These are phyloP conservation scores for Saturnispora halmiae DNA, from an alignment of 805 yeast genomes.

Conservation along the genomic window DNA sequence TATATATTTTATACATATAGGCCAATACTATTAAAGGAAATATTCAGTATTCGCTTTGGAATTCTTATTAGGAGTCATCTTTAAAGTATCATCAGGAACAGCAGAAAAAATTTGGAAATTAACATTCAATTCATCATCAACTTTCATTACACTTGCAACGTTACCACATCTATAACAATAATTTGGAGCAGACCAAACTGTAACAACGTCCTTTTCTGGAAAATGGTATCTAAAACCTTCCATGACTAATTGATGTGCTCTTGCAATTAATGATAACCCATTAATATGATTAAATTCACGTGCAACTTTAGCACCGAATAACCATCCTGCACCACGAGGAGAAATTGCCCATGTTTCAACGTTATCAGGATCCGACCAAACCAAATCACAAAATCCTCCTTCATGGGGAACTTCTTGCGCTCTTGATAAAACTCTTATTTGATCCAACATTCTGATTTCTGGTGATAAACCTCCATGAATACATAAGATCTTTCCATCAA, in stretches of 20 bases:
- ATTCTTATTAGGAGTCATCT: conserved; percentile 28
- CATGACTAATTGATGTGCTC: conserved; percentile 98
- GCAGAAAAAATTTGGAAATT: conserved; percentile 92
- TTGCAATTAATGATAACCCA: conserved; percentile 76
- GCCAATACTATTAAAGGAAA: conserved; percentile 20
- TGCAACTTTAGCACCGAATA: conserved; percentile 89
- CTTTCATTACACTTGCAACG: conserved; percentile 96
- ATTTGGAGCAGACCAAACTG: conserved; percentile 97
- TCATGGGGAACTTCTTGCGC: conserved; percentile 99
- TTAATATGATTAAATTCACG: conserved; percentile 94
- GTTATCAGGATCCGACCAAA: conserved; percentile 97
- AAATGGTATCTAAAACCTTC: conserved; percentile 96
- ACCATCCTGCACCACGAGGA: conserved; percentile 98
- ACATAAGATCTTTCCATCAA: conserved; percentile 89
- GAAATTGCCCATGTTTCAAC: conserved; percentile 98
- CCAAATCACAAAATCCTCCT: conserved; percentile 95
- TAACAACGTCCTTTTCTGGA: conserved; percentile 91
- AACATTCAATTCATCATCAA: conserved; percentile 78
- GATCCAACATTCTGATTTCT: conserved; percentile 94
- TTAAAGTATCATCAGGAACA: conserved; percentile 69
- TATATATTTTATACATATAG: not conserved
- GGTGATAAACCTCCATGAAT: conserved; percentile 98
- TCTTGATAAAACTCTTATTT: conserved; percentile 83
- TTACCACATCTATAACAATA: conserved; percentile 97
- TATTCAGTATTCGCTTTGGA: conserved; percentile 32